phyloP scores from a whole-genome alignment of 73 alveolate genomes.

The Tetrahymena borealis region DNA sequence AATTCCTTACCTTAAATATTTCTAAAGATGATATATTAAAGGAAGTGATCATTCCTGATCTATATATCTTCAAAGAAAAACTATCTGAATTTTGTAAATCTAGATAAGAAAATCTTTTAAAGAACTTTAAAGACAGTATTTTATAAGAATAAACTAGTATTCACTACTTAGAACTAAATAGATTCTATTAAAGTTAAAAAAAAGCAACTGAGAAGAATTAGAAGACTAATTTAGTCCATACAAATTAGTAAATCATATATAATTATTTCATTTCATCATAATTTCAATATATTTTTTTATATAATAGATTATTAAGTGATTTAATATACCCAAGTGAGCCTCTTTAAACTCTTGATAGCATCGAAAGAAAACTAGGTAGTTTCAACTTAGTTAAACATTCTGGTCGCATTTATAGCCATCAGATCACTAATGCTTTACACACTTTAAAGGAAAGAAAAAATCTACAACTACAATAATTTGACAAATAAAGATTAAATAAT shows the following conservation, averaged over 20 bases:
- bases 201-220: neutral
- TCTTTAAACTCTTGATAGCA: neutral
- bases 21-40: neutral
- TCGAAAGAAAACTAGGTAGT: neutral
- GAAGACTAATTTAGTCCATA: neutral
- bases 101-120: neutral
- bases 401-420: neutral
- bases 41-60: neutral
- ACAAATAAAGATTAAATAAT: too few species aligned
- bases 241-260: neutral
- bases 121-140: neutral
- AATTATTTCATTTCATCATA: too few species aligned
- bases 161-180: neutral
- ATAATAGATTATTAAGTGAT: neutral
- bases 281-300: neutral
- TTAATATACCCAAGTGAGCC: neutral
- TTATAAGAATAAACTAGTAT: neutral
- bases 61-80: neutral
- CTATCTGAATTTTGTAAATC: neutral
- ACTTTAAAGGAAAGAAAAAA: neutral
- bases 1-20: neutral
- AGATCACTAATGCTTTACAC: neutral
- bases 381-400: neutral
- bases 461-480: neutral
- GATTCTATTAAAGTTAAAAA: neutral